A percentile compares a stretch with the other conserved stretches of the same genome.
Conservation (phyloP, 2,329 filamentous ascomycete genomes). For the Fonsecaea monophora region DNA sequence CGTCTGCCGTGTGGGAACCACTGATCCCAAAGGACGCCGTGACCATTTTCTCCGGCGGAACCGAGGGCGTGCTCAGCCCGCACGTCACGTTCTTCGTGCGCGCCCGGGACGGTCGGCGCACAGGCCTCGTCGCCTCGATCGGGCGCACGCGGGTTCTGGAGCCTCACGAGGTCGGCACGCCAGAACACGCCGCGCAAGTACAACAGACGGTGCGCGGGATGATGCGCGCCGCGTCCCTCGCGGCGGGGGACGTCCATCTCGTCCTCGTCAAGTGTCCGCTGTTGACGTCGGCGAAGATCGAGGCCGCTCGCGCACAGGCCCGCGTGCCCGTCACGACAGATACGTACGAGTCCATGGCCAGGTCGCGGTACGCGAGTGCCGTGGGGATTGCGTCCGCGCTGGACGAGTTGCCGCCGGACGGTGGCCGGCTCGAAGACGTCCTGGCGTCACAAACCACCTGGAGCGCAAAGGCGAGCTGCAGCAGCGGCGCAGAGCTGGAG, state of each 20-base stretch:
- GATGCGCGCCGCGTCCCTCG: slow-evolving; percentile 35
- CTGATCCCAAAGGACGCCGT: slow-evolving; percentile 42
- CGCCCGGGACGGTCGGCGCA: slow-evolving; percentile 17
- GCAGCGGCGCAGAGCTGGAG: slow-evolving; percentile 45
- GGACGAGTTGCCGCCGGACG: slow-evolving; percentile 34
- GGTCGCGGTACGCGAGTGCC: slow-evolving; percentile 45
- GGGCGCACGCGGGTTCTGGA: slow-evolving; percentile 41
- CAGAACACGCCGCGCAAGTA: slow-evolving; percentile 41
- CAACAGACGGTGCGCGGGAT: slow-evolving; percentile 35
- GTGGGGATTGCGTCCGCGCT: slow-evolving; percentile 44
- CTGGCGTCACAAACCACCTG: slow-evolving; percentile 38
- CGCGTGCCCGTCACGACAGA: slow-evolving; percentile 41
- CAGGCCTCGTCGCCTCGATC: slow-evolving; percentile 41
- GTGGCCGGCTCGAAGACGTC: slow-evolving; percentile 36
- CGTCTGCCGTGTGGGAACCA: slow-evolving; percentile 44
- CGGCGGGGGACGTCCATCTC: slow-evolving; percentile 39
- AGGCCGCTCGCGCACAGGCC: slow-evolving; percentile 38
- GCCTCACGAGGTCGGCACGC: slow-evolving; percentile 44
- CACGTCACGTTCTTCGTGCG: slow-evolving; percentile 44
- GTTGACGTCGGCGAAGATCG: slow-evolving; percentile 43
- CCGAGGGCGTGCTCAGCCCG: slow-evolving; percentile 45
- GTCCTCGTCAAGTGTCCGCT: slow-evolving; percentile 45
- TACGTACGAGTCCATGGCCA: slow-evolving; percentile 47
- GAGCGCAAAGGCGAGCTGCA: slow-evolving; percentile 44
- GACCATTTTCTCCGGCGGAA: slow-evolving; percentile 46